Evolutionary conservation across 371 early-diverging fungal species (phyloP), one percentile per base, ranked within the genome.

Genomic region (Mortierella sp.): DNA sequence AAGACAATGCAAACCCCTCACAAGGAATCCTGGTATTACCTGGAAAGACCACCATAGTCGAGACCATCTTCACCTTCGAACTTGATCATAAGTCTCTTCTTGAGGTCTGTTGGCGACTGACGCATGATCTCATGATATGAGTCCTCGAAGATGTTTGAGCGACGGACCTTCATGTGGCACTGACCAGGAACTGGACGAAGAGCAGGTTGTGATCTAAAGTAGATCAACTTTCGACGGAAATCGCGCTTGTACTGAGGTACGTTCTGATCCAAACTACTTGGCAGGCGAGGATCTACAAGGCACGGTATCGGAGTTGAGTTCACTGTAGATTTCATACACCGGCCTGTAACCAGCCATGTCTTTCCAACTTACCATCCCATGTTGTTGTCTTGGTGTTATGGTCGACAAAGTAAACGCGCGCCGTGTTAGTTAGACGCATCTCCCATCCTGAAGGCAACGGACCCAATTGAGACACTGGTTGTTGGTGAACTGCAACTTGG

Each of bases 191-290:
- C 86, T 22, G 95, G 93, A 5, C 95, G 90, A 77, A 96, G 86
- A 8, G 92, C 91, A 24, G 95, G 94, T 73, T 98, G 97, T 39
- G 95, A 93, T 25, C 97, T 85, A 83, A 98, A 97, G 81, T 97
- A 96, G 51, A 95, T 94, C 63, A 95, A 83, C 73, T 98, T 98
- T 53, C 96, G 88, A 41, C 97, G 89, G 90, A 96, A 98, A 82
- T 98, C 98, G 40, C 97, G 92, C 85, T 97, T 98, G 84, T 98
- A 98, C 78, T 97, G 95, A 22, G 98, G 98, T 24, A 96, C 97
- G 58, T 92, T 92, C 76, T 91, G 92, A 78, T 96, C 98, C 28
- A 96, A 86, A 71, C 91, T 92, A 77, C 95, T 94, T 7, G 98
- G 97, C 59, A 98, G 80, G 10, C 98, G 86, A 25, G 98, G 98